Evolutionary conservation across 2,329 filamentous ascomycete genomes (phyloP).

Genomic region (Xylaria sp.): DNA sequence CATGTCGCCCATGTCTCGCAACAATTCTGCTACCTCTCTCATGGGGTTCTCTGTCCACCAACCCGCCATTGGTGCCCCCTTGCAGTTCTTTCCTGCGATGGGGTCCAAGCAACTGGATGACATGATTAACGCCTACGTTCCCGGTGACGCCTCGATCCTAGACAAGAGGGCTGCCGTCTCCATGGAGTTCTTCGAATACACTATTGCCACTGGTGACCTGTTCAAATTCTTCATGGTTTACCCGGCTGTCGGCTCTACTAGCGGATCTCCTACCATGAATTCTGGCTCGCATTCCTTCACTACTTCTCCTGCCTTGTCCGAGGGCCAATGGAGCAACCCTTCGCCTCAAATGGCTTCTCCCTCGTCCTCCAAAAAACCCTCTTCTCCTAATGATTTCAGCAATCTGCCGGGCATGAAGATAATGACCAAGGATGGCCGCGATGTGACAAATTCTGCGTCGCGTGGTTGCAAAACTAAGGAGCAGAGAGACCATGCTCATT

Average conservation of each 20-base stretch:
- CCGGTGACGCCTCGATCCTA: conserved; percentile 63
- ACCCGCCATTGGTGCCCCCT: conserved; percentile 64
- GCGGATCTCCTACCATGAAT: conserved; percentile 59
- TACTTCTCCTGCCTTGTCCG: conserved; percentile 61
- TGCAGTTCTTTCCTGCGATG: conserved; percentile 75
- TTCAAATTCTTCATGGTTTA: conserved; percentile 71
- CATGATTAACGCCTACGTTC: conserved; percentile 68
- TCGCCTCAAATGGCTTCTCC: conserved; percentile 45
- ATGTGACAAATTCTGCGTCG: conserved; percentile 71
- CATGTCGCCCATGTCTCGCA: conserved; percentile 54
- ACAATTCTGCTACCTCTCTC: conserved; percentile 51
- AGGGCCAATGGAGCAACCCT: conserved; percentile 57
- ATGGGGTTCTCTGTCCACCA: conserved; percentile 71
- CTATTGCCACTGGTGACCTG: conserved; percentile 64
- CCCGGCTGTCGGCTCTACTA: conserved; percentile 52
- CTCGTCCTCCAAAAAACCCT: conserved; percentile 48
- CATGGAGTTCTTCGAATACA: conserved; percentile 68
- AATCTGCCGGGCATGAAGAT: conserved; percentile 73
- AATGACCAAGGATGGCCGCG: conserved; percentile 70
- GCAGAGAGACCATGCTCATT: conserved; percentile 73
- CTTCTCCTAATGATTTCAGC: conserved; percentile 58
- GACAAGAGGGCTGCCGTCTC: conserved; percentile 69
- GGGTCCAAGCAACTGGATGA: conserved; percentile 70
- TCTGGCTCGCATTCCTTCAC: conserved; percentile 61
- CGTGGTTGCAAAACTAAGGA: conserved; percentile 74